Conservation (phyloP, 768 basidiomycete genomes). For the Termitomyces sp. region DNA sequence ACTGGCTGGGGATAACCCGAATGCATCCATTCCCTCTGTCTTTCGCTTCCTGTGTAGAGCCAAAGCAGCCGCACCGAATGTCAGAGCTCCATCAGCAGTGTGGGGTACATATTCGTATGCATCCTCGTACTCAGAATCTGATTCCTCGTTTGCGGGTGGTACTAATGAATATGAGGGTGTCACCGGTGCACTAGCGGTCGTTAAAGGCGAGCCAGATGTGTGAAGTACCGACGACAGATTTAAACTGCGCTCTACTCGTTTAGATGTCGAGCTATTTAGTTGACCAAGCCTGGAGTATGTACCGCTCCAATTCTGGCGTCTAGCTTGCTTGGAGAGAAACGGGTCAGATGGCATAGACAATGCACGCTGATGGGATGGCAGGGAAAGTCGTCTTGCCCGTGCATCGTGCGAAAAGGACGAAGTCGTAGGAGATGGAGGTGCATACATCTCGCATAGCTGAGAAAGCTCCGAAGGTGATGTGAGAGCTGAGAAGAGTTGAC, state of each 20-base stretch:
- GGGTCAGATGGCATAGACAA: constrained; percentile 18
- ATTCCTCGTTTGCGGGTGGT: constrained; percentile 25
- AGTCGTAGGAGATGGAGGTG: constrained; percentile 57
- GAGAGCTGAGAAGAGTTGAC: constrained; percentile 71
- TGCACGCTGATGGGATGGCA: constrained; percentile 27
- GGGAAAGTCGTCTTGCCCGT: constrained; percentile 33
- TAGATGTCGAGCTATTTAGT: constrained; percentile 39
- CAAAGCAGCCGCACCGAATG: constrained; percentile 61
- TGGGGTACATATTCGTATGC: constrained; percentile 12
- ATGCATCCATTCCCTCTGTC: constrained; percentile 40
- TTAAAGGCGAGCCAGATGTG: constrained; percentile 13
- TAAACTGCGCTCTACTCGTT: constrained; percentile 47
- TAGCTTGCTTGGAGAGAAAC: constrained; percentile 25
- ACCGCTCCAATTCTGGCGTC: constrained; percentile 75
- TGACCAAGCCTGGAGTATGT: constrained; percentile 48
- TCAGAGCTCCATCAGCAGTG: constrained; percentile 10
- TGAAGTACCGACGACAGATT: constrained; percentile 46
- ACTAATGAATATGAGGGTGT: constrained; percentile 12
- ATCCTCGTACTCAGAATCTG: constrained; percentile 20
- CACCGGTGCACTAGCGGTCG: constrained; percentile 34
- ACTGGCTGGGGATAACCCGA: constrained; percentile 33
- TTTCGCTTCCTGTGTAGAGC: constrained; percentile 50
- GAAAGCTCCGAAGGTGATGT: constrained; percentile 66
- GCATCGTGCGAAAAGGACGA: constrained; percentile 7
- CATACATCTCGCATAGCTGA: constrained; percentile 85